These are phyloP conservation scores for Flaveria trinervia DNA, from an alignment of 129 eudicot species.

Conservation along the genomic window DNA sequence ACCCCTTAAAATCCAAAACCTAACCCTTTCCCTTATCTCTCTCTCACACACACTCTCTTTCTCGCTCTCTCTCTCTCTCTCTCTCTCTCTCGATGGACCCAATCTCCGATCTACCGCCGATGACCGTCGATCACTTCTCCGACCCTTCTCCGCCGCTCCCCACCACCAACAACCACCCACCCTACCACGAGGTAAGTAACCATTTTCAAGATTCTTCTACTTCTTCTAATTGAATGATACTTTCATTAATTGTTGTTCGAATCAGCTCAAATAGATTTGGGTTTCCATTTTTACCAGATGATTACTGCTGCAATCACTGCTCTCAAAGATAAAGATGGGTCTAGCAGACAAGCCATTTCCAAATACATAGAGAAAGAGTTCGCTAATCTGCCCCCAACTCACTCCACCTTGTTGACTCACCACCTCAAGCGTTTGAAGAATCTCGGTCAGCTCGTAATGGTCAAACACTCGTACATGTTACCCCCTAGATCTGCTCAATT, in stretches of 20 bases:
- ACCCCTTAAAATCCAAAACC: constrained; percentile 1
- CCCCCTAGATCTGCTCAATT: constrained; percentile 53
- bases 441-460: constrained; percentile 64
- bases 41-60: background rate
- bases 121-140: constrained; percentile 27
- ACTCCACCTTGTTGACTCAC: constrained; percentile 58
- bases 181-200: constrained; percentile 62
- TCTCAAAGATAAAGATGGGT: constrained; percentile 67
- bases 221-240: no score
- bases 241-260: no score
- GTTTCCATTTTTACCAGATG: constrained; percentile 49
- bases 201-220: background rate
- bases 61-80: constrained; percentile 21
- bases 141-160: constrained; percentile 31
- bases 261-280: background rate
- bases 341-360: constrained; percentile 74
- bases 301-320: constrained; percentile 64
- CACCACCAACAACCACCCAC: constrained; percentile 40
- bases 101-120: constrained; percentile 42
- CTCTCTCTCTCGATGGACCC: constrained; percentile 47
- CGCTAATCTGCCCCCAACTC: constrained; percentile 51
- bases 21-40: constrained; percentile 26
- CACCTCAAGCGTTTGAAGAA: constrained; percentile 62
- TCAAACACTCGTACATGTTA: constrained; percentile 71
- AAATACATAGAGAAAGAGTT: constrained; percentile 61